Percentiles rank a stretch among this genome's conserved stretches.
Evolutionary conservation across 2,329 filamentous ascomycete species (phyloP).

Genomic region (Xylaria sp.): DNA sequence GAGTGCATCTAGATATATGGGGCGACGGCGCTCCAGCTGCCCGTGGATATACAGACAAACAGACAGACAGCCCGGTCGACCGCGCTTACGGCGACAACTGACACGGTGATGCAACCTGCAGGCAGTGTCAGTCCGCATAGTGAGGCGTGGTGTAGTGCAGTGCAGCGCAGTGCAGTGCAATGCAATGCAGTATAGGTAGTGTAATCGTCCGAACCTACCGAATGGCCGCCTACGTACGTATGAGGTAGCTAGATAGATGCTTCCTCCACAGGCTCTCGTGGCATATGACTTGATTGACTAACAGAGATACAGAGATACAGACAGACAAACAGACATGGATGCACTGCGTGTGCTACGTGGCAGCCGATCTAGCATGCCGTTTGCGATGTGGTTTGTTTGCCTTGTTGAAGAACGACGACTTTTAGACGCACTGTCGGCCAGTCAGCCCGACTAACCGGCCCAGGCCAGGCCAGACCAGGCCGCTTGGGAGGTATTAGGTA

Average conservation of each 20-base stretch:
- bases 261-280: neutral
- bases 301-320: neutral
- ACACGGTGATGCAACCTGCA: neutral
- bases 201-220: slow-evolving; percentile 5
- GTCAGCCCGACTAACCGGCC: neutral
- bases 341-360: slow-evolving; percentile 36
- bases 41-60: neutral
- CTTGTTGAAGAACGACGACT: neutral
- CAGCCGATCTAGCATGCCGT: slow-evolving; percentile 26
- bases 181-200: neutral
- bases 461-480: neutral
- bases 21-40: neutral
- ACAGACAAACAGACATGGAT: slow-evolving; percentile 6
- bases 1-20: neutral
- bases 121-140: neutral
- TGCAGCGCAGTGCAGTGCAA: too few relatives aligned
- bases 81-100: neutral
- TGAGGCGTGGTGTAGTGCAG: neutral
- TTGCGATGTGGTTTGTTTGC: slow-evolving; percentile 8
- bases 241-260: neutral
- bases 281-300: neutral
- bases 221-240: neutral
- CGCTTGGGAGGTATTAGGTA: neutral
- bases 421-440: neutral
- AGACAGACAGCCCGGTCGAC: neutral